Percentiles rank a stretch among this genome's conserved stretches.
phyloP scores from a whole-genome alignment of 371 early-diverging fungal species.

The Lichtheimia corymbifera region DNA sequence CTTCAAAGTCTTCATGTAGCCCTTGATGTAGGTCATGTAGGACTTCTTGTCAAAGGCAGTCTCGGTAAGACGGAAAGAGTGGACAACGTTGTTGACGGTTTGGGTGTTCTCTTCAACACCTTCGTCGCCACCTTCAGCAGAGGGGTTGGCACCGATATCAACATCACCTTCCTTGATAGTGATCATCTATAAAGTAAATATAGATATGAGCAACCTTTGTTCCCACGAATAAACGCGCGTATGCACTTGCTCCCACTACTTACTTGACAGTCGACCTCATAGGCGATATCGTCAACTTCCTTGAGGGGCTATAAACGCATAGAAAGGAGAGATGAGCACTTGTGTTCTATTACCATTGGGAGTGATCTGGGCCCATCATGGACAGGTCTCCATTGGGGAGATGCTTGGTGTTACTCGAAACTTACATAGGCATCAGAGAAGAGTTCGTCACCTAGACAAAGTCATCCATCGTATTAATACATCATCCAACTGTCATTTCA shows the following conservation, averaged over 20 bases:
- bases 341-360: not conserved
- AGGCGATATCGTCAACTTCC: conserved; percentile 68
- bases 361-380: not conserved
- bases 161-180: conserved; percentile 69
- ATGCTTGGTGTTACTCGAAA: not conserved
- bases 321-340: not conserved
- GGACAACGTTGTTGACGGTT: conserved; percentile 86
- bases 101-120: conserved; percentile 57
- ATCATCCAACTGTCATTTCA: not conserved
- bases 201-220: not conserved
- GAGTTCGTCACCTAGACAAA: conserved; percentile 79
- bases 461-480: not conserved
- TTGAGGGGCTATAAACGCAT: conserved; percentile 47
- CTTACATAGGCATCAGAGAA: conserved; percentile 87
- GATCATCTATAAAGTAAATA: conserved; percentile 48
- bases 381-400: not conserved
- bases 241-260: not conserved
- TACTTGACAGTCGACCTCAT: conserved; percentile 82
- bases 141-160: conserved; percentile 94
- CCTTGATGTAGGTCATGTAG: conserved; percentile 91
- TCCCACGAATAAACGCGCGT: no score
- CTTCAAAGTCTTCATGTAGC: conserved; percentile 86
- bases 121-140: conserved; percentile 84
- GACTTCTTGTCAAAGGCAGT: conserved; percentile 93
- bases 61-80: conserved; percentile 75